Conservation (phyloP, 2,329 filamentous ascomycete genomes). For the Alternaria sp. region DNA sequence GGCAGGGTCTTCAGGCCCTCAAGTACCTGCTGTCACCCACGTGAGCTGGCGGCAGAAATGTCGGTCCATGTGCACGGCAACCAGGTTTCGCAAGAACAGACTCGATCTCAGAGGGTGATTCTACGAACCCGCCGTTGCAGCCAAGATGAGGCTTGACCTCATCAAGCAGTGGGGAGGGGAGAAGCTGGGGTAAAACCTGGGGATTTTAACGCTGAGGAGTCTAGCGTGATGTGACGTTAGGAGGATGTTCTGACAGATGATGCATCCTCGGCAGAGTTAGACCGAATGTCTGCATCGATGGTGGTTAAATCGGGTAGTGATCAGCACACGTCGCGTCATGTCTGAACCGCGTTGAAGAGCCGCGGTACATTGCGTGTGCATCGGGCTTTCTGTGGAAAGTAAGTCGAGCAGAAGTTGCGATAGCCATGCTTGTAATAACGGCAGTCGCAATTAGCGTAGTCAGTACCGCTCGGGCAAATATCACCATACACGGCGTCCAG, state of each 20-base stretch:
- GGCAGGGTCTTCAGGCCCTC: slow-evolving; percentile 1
- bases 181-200: slow-evolving; percentile 30
- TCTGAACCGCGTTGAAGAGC: background rate
- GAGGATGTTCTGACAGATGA: slow-evolving; percentile 15
- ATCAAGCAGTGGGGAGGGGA: slow-evolving; percentile 18
- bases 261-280: slow-evolving; percentile 21
- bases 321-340: slow-evolving; percentile 5
- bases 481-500: background rate
- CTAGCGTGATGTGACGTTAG: slow-evolving; percentile 11
- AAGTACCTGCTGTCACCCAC: slow-evolving; percentile 13
- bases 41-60: slow-evolving; percentile 1
- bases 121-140: slow-evolving; percentile 17
- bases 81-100: slow-evolving; percentile 9
- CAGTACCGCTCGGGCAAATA: slow-evolving; percentile 4
- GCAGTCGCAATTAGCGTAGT: background rate
- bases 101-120: slow-evolving; percentile 13
- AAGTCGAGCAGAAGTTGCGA: background rate
- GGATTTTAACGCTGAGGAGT: slow-evolving; percentile 15
- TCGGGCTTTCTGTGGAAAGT: background rate
- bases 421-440: background rate
- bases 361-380: background rate
- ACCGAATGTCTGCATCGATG: slow-evolving; percentile 15
- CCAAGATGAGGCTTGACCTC: slow-evolving; percentile 18
- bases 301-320: slow-evolving; percentile 3
- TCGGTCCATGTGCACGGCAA: slow-evolving; percentile 15